Base-by-base conservation (phyloP, 169 alveolate genomes). In the Plasmodium sp. region DNA sequence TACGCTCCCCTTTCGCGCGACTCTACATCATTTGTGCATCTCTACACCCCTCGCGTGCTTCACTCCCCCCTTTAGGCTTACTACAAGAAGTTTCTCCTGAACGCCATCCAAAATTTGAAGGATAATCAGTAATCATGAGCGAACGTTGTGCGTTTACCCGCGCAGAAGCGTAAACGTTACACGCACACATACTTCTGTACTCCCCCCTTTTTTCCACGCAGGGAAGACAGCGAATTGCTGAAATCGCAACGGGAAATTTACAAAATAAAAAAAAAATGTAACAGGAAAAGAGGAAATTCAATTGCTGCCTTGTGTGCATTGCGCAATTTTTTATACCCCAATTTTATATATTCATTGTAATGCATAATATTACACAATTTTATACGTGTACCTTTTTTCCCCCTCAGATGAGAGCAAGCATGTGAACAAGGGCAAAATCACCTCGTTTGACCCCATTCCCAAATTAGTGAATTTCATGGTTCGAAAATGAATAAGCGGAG, bases 241-340 rank as follows among this genome's bases (percentile, higher is more conserved):
- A 86, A 86, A 54, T 54, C 88, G 62, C 94, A 86, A 41, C 77
- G 51, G 81, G 71, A 77, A 45, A 51, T 86, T 75, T 86, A 77
- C 67, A 86, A 86, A 75, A 86, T 86, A 54, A 86, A 86, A 86
- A 86, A 86, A 86, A 86, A 77, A 86, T 86, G 94, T 86, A 86
- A 84, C 39, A 73, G 5, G 31, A 72, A 84, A 71, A 84, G 48
- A 27, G 33, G 75, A 83, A 67, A 83, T 36, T 62, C 56, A 39
- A 31, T 36, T 73, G 34, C 48, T 45, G 51, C 6, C 10, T 51
- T 74, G 58, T 84, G 36, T 82, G 56, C 41, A 82, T 31, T 39
- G 16, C 39, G 36, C 10, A 31, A n/a, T 81, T 48, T 56, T 14
- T 31, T 31, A 14, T 54, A n/a, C 36, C 75, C 75, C 36, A 22